Evolutionary conservation across 139 green algal genomes (phyloP).

Genomic region (Astrephomene gubernaculifera): DNA sequence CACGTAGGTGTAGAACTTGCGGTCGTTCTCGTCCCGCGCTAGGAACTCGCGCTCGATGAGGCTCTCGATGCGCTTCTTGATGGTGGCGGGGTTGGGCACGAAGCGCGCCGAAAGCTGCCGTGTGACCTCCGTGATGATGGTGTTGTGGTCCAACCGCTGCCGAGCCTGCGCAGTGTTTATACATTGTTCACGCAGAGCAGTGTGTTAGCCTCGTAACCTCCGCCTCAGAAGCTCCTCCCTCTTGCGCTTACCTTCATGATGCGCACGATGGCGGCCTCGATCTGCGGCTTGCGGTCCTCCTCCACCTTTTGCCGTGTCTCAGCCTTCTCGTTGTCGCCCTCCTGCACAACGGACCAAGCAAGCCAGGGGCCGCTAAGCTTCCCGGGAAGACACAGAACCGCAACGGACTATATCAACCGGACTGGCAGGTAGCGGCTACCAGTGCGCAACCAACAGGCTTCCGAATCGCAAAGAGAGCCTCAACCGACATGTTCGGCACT

Average conservation of each 20-base stretch:
- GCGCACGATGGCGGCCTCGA: slow-evolving; percentile 98
- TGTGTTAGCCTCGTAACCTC: not conserved
- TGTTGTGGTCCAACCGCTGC: slow-evolving; percentile 90
- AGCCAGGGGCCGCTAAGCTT: too few species aligned
- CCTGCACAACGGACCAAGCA: slow-evolving; percentile 33
- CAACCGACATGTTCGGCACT: too few species aligned
- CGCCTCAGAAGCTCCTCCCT: not conserved
- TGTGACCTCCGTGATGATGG: slow-evolving; percentile 94
- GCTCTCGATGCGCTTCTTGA: slow-evolving; percentile 99
- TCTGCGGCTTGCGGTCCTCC: slow-evolving; percentile 98
- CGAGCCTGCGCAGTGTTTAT: slow-evolving; percentile 25
- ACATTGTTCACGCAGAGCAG: not conserved
- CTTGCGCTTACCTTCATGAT: slow-evolving; percentile 93
- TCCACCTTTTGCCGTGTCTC: slow-evolving; percentile 95
- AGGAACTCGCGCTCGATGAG: slow-evolving; percentile 99
- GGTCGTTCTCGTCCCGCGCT: slow-evolving; percentile 91
- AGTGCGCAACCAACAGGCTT: too few species aligned
- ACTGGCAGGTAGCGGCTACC: too few species aligned
- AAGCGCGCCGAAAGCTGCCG: slow-evolving; percentile 90
- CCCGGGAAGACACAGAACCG: too few species aligned
- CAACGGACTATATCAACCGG: too few species aligned
- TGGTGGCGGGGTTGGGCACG: slow-evolving; percentile 89
- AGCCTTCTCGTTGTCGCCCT: slow-evolving; percentile 85
- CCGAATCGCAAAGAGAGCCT: too few species aligned
- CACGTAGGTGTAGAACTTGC: slow-evolving; percentile 92